Conservation (phyloP, 495 filamentous ascomycete genomes). For the Tuber microsphaerosporum region DNA sequence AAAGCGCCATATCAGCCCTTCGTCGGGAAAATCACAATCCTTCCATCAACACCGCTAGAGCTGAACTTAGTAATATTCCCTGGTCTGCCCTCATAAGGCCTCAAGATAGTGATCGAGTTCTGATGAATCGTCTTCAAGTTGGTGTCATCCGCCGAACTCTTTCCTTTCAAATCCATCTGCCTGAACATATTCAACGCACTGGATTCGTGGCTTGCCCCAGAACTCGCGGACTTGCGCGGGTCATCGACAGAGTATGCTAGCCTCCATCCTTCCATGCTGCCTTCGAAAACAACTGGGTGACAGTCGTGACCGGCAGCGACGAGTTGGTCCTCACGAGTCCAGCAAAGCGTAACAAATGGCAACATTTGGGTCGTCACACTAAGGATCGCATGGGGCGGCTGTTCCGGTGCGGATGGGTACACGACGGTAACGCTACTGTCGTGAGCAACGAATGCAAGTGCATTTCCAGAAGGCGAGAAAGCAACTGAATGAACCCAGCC, state of each 20-base stretch:
- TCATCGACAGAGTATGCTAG: constrained; percentile 76
- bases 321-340: constrained; percentile 87
- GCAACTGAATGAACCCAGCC: constrained; percentile 89
- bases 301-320: constrained; percentile 95
- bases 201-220: constrained; percentile 44
- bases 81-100: constrained; percentile 61
- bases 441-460: constrained; percentile 83
- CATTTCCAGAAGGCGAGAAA: constrained; percentile 87
- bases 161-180: constrained; percentile 96
- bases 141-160: constrained; percentile 69
- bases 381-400: constrained; percentile 79
- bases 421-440: constrained; percentile 95
- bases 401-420: constrained; percentile 86
- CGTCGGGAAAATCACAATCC: constrained; percentile 76
- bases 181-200: constrained; percentile 97
- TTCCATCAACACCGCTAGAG: constrained; percentile 71
- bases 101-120: constrained; percentile 77
- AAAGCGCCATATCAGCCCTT: neutral
- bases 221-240: constrained; percentile 57
- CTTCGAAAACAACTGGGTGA: constrained; percentile 82
- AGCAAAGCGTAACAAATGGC: constrained; percentile 84
- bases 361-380: constrained; percentile 82
- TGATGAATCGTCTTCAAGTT: constrained; percentile 94
- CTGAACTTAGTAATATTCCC: constrained; percentile 70
- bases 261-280: constrained; percentile 77